Conservation (phyloP, 306 rosid genomes). For the Mimosa bimucronata region DNA sequence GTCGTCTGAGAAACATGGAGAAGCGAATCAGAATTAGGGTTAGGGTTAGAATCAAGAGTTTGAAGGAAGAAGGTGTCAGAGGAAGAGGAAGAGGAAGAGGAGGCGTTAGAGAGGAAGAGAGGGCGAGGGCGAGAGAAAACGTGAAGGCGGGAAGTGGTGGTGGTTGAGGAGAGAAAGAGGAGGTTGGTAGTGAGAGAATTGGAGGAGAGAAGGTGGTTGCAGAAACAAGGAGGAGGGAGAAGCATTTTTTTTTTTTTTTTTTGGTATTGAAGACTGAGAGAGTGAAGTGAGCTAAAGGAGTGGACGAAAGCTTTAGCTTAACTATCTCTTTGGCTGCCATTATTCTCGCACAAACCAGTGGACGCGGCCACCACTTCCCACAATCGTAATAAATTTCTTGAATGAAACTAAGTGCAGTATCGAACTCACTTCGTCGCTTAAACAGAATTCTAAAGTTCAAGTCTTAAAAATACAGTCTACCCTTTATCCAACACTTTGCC, state of each 20-base stretch:
- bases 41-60: slow-evolving; percentile 49
- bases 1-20: slow-evolving; percentile 46
- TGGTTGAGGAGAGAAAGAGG: slow-evolving; percentile 14
- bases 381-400: too few relatives aligned
- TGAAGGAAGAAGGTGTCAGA: slow-evolving; percentile 41
- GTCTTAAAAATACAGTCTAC: too few relatives aligned
- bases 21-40: slow-evolving; percentile 40
- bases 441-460: too few relatives aligned
- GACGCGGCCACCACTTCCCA: neutral
- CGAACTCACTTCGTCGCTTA: too few relatives aligned
- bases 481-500: too few relatives aligned
- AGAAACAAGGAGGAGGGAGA: slow-evolving; percentile 33
- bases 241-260: too few relatives aligned
- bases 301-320: neutral
- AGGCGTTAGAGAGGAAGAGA: slow-evolving; percentile 24
- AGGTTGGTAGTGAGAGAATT: slow-evolving; percentile 31
- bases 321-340: too few relatives aligned
- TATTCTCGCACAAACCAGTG: neutral
- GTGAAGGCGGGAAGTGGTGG: slow-evolving; percentile 2
- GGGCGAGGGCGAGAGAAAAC: neutral
- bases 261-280: slow-evolving; percentile 29
- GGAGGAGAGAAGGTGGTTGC: slow-evolving; percentile 23
- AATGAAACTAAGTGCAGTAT: too few relatives aligned
- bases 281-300: neutral
- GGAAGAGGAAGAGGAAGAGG: neutral